phyloP scores from a whole-genome alignment of 352 stramenopile species.

The Hyaloperonospora brassicae region DNA sequence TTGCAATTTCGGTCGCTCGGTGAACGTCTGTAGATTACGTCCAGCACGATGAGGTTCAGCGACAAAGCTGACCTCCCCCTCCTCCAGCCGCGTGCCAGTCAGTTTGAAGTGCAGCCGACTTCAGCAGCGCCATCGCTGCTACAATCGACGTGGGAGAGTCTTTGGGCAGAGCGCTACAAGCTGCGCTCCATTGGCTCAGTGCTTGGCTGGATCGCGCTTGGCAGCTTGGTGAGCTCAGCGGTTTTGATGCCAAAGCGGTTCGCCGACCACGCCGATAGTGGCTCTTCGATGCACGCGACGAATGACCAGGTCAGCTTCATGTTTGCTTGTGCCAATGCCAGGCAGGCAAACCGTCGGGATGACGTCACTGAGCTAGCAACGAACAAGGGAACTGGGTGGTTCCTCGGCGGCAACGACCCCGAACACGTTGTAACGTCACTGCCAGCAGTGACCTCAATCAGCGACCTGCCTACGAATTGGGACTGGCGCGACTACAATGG shows the following conservation, averaged over 20 bases:
- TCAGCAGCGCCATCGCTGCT: constrained; percentile 13
- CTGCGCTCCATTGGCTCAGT: constrained; percentile 34
- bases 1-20: too few relatives aligned
- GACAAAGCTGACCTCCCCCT: constrained; percentile 33
- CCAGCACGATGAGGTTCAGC: constrained; percentile 12
- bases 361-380: constrained; percentile 13
- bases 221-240: constrained; percentile 37
- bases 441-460: constrained; percentile 38
- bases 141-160: constrained; percentile 9
- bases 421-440: constrained; percentile 42
- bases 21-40: too few relatives aligned
- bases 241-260: constrained; percentile 14
- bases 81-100: constrained; percentile 23
- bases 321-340: constrained; percentile 28
- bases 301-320: constrained; percentile 48
- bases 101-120: constrained; percentile 5
- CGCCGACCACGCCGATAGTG: constrained; percentile 35
- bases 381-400: constrained; percentile 48
- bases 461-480: constrained; percentile 60
- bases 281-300: constrained; percentile 40
- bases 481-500: constrained; percentile 76
- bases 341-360: constrained; percentile 7
- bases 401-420: constrained; percentile 54
- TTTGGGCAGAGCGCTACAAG: constrained; percentile 34
- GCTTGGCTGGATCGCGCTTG: constrained; percentile 44